Evolutionary conservation across 176 grass and related monocot genomes (phyloP).

Genomic region (Eragrostis curvula): DNA sequence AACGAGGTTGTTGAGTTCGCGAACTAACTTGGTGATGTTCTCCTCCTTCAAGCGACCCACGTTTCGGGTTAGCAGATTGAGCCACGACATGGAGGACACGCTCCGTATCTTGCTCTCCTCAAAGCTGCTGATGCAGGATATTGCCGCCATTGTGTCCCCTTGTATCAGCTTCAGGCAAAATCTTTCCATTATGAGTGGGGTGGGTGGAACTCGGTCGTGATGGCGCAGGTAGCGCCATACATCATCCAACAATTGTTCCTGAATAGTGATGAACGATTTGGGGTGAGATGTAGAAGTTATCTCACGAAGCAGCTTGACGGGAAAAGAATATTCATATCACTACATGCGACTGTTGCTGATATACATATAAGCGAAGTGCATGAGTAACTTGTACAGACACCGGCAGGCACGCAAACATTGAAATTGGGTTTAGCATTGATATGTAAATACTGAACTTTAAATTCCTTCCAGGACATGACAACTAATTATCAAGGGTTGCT

Average conservation of each 20-base stretch:
- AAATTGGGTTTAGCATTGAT: background rate
- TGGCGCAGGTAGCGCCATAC: constrained; percentile 67
- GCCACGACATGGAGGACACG: constrained; percentile 69
- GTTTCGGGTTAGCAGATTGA: constrained; percentile 64
- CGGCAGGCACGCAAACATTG: background rate
- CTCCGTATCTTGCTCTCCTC: constrained; percentile 61
- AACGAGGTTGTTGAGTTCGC: constrained; percentile 52
- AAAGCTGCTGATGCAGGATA: constrained; percentile 64
- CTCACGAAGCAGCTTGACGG: background rate
- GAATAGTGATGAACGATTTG: constrained; percentile 34
- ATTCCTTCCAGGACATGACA: background rate
- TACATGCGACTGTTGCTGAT: constrained; percentile 2
- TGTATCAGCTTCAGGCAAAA: constrained; percentile 85
- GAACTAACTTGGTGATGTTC: constrained; percentile 47
- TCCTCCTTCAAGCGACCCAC: constrained; percentile 51
- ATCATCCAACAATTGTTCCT: constrained; percentile 72
- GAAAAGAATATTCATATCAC: background rate
- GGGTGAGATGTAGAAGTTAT: constrained; percentile 36
- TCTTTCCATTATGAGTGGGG: constrained; percentile 86
- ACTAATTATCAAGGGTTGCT: background rate
- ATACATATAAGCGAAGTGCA: constrained; percentile 15
- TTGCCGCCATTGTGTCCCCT: constrained; percentile 48
- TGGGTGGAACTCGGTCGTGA: constrained; percentile 58
- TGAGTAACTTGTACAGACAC: background rate
- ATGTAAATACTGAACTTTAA: background rate